Evolutionary conservation across 106 monocot genomes (phyloP), one percentile per base, ranked within the genome.

Genomic region (Dendrobium officinale): DNA sequence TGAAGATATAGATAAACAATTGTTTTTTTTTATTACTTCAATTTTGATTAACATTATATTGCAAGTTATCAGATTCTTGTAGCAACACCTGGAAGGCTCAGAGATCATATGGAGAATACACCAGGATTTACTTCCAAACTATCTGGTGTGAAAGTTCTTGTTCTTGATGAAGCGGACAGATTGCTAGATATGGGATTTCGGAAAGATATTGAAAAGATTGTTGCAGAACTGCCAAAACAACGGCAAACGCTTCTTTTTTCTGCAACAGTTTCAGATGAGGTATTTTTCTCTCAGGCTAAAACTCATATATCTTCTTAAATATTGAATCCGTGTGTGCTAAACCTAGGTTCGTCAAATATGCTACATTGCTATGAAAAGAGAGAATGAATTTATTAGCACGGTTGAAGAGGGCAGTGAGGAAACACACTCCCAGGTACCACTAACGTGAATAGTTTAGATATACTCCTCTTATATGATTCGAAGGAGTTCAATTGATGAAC

Each of bases 21-120:
- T 20, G 17, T 43, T 17, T 4, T 20, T 74, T 19, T 74, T 8
- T 44, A 73, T 20, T 4, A 1, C 31, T 44, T 74, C 6, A 74
- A 9, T 43, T 74, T 74, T 42, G 3, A 22, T 74, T 22, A 9
- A 37, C 33, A 74, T 74, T 74, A 70, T 37, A 37, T 6, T 9
- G 2, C 70, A 31, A 73, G 3, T 70, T 18, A 66, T 13, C 84
- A 99, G 99, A 88, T 99, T 78, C 90, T 99, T 80, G 99, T 99
- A 33, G 99, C 91, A 17, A 99, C 99, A 24, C 99, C 99, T 49
- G 99, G 99, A 80, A 95, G 99, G 78, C 91, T 99, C 48, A 88
- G 82, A 83, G 99, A 99, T 87, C 99, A 99, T 81, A 89, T 93
- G 45, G 99, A 95, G 79, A 99, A 99, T 77, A 99, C 99, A 67